These are phyloP conservation scores for Aspergillus pseudoterreus DNA, from an alignment of 2,329 filamentous ascomycete genomes.

Conservation along the genomic window DNA sequence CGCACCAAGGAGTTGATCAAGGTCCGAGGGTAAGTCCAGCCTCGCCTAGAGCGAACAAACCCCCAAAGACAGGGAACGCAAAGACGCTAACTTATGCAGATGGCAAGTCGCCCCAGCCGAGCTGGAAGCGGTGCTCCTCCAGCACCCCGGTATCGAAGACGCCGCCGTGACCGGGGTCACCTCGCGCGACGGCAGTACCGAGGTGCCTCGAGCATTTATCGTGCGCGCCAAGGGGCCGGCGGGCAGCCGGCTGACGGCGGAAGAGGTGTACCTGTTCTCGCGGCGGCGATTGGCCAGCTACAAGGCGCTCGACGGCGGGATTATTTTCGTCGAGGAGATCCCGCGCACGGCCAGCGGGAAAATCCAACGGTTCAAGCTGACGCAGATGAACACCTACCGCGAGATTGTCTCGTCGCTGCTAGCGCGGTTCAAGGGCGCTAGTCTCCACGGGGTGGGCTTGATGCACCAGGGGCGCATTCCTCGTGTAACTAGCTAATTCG, in stretches of 20 bases:
- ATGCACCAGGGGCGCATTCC: slow-evolving; percentile 20
- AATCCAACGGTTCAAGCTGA: slow-evolving; percentile 42
- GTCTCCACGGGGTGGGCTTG: slow-evolving; percentile 18
- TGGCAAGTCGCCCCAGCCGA: slow-evolving; percentile 50
- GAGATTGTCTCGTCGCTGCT: slow-evolving; percentile 33
- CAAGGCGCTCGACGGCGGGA: slow-evolving; percentile 46
- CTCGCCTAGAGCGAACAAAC: not conserved
- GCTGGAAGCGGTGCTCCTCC: slow-evolving; percentile 44
- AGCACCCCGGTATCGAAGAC: slow-evolving; percentile 43
- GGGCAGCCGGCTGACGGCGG: slow-evolving; percentile 26
- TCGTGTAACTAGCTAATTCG: slow-evolving; percentile 12
- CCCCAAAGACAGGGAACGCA: not conserved
- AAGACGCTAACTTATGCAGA: slow-evolving; percentile 17
- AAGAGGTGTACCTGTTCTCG: slow-evolving; percentile 44
- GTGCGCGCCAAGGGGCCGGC: slow-evolving; percentile 29
- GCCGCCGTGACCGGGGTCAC: slow-evolving; percentile 46
- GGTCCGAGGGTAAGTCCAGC: slow-evolving; percentile 39
- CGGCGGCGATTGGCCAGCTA: slow-evolving; percentile 44
- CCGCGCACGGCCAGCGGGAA: slow-evolving; percentile 50
- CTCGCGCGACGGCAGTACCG: slow-evolving; percentile 27
- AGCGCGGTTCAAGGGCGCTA: slow-evolving; percentile 20
- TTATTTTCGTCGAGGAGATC: slow-evolving; percentile 48
- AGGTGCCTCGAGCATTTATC: slow-evolving; percentile 46
- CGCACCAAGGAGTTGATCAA: slow-evolving; percentile 47
- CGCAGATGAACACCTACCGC: slow-evolving; percentile 38